Conservation (phyloP, 345 rosid species). For the Rhizophora mangle region DNA sequence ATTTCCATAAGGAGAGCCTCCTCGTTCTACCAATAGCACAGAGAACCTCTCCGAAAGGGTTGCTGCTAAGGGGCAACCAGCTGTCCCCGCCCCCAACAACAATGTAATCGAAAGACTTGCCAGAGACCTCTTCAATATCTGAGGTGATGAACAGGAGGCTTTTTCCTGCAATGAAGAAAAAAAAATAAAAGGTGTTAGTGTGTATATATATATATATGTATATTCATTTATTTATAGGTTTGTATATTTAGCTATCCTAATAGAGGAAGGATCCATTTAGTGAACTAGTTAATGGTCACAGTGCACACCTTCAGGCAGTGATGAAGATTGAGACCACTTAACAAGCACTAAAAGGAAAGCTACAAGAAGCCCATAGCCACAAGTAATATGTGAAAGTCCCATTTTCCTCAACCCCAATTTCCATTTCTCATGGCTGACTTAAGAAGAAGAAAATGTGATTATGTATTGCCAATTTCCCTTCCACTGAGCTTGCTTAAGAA, state of each 20-base stretch:
- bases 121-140: conserved; percentile 47
- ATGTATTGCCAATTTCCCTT: conserved; percentile 2
- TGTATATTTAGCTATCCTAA: too few relatives aligned
- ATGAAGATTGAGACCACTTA: conserved; percentile 12
- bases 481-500: neutral
- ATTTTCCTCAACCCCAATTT: conserved; percentile 7
- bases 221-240: too few relatives aligned
- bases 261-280: too few relatives aligned
- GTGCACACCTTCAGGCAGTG: conserved; percentile 36
- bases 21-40: conserved; percentile 63
- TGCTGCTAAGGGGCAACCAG: conserved; percentile 70
- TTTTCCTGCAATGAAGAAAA: conserved; percentile 27
- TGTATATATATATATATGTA: too few relatives aligned
- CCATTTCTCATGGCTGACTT: neutral
- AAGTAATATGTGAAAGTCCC: conserved; percentile 2
- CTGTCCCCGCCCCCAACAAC: conserved; percentile 71
- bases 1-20: conserved; percentile 63
- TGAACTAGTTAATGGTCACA: too few relatives aligned
- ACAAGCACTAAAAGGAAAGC: conserved; percentile 16
- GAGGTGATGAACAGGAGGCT: conserved; percentile 55
- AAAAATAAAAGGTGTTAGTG: neutral
- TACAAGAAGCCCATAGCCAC: conserved; percentile 17
- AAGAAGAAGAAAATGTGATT: neutral
- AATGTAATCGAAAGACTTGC: conserved; percentile 75
- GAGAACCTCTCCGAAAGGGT: conserved; percentile 57